Base-by-base conservation (phyloP, 352 stramenopile species). In the Globisporangium spinosum region DNA sequence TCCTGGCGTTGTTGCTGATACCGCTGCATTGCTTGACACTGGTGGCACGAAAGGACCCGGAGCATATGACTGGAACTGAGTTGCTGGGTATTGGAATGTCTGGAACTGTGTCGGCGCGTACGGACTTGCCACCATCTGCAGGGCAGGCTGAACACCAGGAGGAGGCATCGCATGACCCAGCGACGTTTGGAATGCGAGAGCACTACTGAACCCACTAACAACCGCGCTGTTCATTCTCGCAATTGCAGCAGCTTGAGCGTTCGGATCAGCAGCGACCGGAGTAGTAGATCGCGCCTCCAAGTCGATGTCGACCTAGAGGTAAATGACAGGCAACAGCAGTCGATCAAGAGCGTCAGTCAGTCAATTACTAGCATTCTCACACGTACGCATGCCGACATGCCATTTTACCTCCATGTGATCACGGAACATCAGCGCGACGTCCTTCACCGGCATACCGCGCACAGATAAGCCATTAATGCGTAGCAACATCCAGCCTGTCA, bases 391-490 rank as follows among this genome's bases (percentile, higher is more conserved):
- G 8, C 6, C 43, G 0, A 51, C 17, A 51, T 22, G 43, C 43
- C 2, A 51, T 51, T n/a, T 22, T 58, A 80, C 76, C 76, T 79
- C 67, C 15, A 51, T 49, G 7, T 69, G 70, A 54, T 85, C 80
- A n/a, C 76, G 75, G 34, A 88, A 88, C 51, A 84, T 69, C 12
- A 62, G 65, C 0, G 79, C 79, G 15, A 85, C 77, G 20, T 85
- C 68, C 17, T 68, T 73, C 53, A 88, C 72, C 5, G 65, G 62
- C 38, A 75, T 27, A 1, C 76, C 77, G 27, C 53, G 63, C 65
- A 83, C 78, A 6, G 67, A 66, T 35, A 67, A 67, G 22, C 70
- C 69, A 38, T 85, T 82, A 12, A 88, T 82, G 23, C 45, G 62
- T 59, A 74, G 67, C 65, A 88, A 59, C 15, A 84, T 65, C 53